A percentile compares a stretch with the other conserved stretches of the same genome.
Conservation (phyloP, 2,329 filamentous ascomycete genomes). For the Ophiocordyceps camponoti-saundersi region DNA sequence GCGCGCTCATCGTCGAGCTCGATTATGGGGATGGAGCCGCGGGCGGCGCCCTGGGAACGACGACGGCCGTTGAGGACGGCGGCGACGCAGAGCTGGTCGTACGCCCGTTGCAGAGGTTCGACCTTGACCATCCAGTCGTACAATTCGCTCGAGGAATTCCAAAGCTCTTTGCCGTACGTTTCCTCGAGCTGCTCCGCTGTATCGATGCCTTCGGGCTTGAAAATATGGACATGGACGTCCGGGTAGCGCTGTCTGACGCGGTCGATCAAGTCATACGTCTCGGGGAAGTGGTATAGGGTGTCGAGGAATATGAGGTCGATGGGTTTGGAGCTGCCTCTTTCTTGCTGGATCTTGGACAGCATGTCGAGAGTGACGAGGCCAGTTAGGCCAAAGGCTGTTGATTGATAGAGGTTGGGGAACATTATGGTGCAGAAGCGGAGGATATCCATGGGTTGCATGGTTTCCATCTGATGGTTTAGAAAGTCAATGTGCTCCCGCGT, state of each 20-base stretch:
- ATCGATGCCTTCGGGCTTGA: slow-evolving; percentile 64
- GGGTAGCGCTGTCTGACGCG: slow-evolving; percentile 62
- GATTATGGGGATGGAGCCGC: slow-evolving; percentile 77
- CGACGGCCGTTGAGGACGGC: slow-evolving; percentile 87
- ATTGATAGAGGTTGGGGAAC: slow-evolving; percentile 78
- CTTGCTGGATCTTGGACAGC: slow-evolving; percentile 55
- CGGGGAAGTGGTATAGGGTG: slow-evolving; percentile 66
- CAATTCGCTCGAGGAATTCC: slow-evolving; percentile 70
- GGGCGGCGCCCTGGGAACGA: slow-evolving; percentile 81
- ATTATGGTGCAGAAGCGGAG: slow-evolving; percentile 83
- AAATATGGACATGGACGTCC: slow-evolving; percentile 67
- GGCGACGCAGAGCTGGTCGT: slow-evolving; percentile 69
- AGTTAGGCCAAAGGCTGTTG: slow-evolving; percentile 67
- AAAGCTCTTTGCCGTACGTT: slow-evolving; percentile 67
- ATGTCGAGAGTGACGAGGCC: slow-evolving; percentile 75
- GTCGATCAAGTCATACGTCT: slow-evolving; percentile 60
- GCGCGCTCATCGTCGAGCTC: slow-evolving; percentile 79
- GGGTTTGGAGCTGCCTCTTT: slow-evolving; percentile 40
- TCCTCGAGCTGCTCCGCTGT: slow-evolving; percentile 63
- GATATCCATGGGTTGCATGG: slow-evolving; percentile 78
- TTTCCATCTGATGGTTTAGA: slow-evolving; percentile 77
- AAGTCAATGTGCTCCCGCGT: slow-evolving; percentile 77
- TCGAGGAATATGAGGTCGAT: slow-evolving; percentile 66
- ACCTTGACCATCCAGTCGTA: slow-evolving; percentile 98
- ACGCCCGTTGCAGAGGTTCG: slow-evolving; percentile 84